phyloP scores from a whole-genome alignment of 108 stramenopile genomes.

The Skeletonema grethae region DNA sequence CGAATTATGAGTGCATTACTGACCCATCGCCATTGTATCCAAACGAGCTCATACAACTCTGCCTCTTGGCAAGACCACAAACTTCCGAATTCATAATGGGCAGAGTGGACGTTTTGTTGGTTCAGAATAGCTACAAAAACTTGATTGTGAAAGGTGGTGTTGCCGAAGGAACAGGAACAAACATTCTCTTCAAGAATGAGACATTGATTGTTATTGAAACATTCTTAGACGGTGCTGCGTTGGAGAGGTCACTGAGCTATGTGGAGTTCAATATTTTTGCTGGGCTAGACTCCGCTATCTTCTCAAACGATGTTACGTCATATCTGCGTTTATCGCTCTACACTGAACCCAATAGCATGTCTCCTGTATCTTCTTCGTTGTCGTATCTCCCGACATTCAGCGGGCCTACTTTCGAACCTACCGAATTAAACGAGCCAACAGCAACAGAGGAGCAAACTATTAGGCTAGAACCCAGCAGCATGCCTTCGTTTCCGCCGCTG shows the following conservation, averaged over 20 bases:
- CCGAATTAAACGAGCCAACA: background rate
- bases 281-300: background rate
- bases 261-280: background rate
- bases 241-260: background rate
- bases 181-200: background rate
- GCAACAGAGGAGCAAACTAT: background rate
- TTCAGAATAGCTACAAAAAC: no score
- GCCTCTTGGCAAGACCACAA: background rate
- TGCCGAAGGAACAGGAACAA: background rate
- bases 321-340: background rate
- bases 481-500: background rate
- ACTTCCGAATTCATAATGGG: background rate
- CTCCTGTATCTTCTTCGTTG: background rate
- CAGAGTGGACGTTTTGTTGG: background rate
- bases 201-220: slow-evolving; percentile 1
- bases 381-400: background rate
- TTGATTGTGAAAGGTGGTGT: background rate
- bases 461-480: background rate
- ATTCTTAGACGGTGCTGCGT: background rate
- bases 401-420: background rate
- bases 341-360: background rate
- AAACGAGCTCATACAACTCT: background rate
- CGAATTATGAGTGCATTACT: background rate
- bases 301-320: background rate
- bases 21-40: background rate